Conservation (phyloP, 208 protist species). For the Balamuthia mandrillaris region DNA sequence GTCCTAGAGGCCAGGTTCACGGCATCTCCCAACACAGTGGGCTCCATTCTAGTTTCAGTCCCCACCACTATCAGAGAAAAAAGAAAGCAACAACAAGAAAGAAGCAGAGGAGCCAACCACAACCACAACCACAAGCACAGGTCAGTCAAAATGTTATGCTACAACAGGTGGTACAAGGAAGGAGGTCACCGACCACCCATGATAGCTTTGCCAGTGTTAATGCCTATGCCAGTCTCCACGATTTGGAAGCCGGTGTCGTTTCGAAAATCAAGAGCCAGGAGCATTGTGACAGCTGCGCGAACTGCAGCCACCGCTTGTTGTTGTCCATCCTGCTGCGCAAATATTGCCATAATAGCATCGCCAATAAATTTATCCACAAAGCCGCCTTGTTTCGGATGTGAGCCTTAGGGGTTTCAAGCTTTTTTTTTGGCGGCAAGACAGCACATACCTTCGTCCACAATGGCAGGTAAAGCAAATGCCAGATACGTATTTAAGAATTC, state of each 20-base stretch:
- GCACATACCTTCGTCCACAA: conserved; percentile 28
- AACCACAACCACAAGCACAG: no score
- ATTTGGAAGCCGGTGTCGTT: conserved; percentile 23
- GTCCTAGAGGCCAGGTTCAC: conserved; percentile 61
- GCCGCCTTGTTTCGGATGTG: conserved; percentile 13
- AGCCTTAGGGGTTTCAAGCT: not conserved
- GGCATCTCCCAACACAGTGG: conserved; percentile 56
- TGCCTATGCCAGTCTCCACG: conserved; percentile 56
- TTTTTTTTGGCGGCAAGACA: no score
- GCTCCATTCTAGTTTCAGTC: conserved; percentile 59
- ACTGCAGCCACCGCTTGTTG: conserved; percentile 33
- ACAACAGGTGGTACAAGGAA: no score
- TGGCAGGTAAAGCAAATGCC: conserved; percentile 51
- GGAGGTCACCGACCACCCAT: no score
- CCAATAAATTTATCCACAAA: conserved; percentile 60
- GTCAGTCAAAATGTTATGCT: no score
- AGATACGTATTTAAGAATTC: conserved; percentile 58
- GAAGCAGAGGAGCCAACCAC: no score
- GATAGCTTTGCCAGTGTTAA: conserved; percentile 57
- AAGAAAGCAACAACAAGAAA: no score
- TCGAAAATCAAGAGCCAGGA: conserved; percentile 43
- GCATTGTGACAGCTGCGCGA: conserved; percentile 43
- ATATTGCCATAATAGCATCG: not conserved
- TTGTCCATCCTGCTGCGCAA: not conserved
- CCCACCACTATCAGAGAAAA: conserved; percentile 56